Percentiles rank a stretch among this genome's conserved stretches.
phyloP scores from a whole-genome alignment of 208 protist species.

The Trypanosomatidae sp. region DNA sequence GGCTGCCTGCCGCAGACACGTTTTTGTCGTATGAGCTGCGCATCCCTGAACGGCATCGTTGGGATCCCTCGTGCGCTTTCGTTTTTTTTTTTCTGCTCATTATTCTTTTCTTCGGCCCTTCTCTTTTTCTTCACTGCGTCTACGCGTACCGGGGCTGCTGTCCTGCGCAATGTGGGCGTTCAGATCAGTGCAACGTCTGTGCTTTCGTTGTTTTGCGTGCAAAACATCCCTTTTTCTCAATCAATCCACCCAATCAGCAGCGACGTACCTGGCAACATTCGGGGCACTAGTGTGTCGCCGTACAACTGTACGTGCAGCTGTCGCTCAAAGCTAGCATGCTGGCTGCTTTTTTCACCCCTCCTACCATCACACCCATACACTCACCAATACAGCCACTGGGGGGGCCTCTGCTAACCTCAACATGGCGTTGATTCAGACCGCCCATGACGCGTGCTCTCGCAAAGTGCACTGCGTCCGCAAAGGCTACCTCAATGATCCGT shows the following conservation, averaged over 20 bases:
- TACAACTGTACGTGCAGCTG: neutral
- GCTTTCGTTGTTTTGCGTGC: neutral
- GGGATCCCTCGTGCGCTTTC: neutral
- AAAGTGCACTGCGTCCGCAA: conserved; percentile 89
- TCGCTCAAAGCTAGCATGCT: neutral
- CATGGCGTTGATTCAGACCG: conserved; percentile 87
- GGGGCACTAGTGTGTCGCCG: neutral
- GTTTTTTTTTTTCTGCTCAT: neutral
- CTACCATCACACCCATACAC: neutral
- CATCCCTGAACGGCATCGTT: neutral
- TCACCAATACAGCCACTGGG: neutral
- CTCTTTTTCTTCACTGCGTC: neutral
- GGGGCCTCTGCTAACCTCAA: neutral
- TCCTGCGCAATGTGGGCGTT: neutral
- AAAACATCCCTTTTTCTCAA: neutral
- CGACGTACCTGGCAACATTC: neutral
- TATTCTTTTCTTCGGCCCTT: neutral
- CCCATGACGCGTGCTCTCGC: conserved; percentile 86
- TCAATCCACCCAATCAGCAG: neutral
- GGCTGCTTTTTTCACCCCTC: neutral
- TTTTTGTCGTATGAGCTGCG: neutral
- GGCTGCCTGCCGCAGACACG: neutral
- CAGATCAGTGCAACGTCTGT: neutral
- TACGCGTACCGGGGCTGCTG: neutral
- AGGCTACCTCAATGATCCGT: conserved; percentile 86